phyloP scores from a whole-genome alignment of 2,329 filamentous ascomycete species.

The Pseudogymnoascus sp. region DNA sequence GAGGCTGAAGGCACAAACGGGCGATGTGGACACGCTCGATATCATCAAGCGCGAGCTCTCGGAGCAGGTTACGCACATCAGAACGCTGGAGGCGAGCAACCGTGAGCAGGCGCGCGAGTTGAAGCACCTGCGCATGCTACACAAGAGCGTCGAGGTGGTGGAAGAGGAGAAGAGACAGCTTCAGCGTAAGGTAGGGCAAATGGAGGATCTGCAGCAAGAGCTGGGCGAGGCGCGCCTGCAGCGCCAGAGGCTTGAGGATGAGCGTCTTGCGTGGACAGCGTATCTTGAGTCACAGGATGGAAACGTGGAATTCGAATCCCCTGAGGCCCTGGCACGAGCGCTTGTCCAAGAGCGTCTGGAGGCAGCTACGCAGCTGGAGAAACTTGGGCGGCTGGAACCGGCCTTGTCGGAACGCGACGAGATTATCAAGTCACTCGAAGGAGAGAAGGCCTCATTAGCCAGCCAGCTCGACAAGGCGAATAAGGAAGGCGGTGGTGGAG shows the following conservation, averaged over 20 bases:
- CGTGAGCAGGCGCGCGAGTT: constrained; percentile 74
- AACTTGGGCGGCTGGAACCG: constrained; percentile 69
- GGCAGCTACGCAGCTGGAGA: constrained; percentile 71
- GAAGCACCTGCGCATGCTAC: constrained; percentile 69
- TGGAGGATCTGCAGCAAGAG: constrained; percentile 67
- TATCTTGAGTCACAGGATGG: constrained; percentile 68
- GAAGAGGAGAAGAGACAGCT: constrained; percentile 89
- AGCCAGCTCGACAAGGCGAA: constrained; percentile 67
- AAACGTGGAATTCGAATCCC: constrained; percentile 73
- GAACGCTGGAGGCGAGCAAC: constrained; percentile 71
- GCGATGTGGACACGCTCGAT: constrained; percentile 75
- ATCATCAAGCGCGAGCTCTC: constrained; percentile 83
- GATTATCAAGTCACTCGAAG: constrained; percentile 63
- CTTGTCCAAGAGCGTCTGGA: constrained; percentile 77
- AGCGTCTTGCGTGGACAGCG: constrained; percentile 77
- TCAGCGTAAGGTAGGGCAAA: constrained; percentile 67
- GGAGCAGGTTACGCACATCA: constrained; percentile 88
- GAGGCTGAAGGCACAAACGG: constrained; percentile 75
- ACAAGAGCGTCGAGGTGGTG: constrained; percentile 85
- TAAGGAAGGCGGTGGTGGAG: constrained; percentile 38
- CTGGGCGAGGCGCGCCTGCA: constrained; percentile 74
- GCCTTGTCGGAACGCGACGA: constrained; percentile 72
- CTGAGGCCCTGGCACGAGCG: constrained; percentile 78
- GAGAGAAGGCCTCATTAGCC: constrained; percentile 57
- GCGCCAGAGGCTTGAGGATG: constrained; percentile 80